Base-by-base conservation (phyloP, 2,329 filamentous ascomycete genomes). In the Purpureocillium lavendulum region DNA sequence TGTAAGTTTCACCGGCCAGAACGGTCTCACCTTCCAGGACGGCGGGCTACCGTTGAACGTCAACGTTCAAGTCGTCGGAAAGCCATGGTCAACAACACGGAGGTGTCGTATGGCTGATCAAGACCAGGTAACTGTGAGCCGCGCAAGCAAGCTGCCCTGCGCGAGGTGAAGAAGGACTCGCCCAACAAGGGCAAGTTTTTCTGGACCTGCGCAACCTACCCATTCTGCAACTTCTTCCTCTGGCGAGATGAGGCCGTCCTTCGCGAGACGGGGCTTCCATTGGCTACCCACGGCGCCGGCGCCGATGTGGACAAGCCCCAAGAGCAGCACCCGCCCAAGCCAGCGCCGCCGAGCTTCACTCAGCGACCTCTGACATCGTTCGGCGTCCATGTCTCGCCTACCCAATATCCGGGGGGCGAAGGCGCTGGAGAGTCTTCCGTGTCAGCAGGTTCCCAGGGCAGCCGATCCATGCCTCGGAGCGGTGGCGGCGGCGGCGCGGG, bases 141-240 rank as follows among this genome's bases (percentile, higher is more conserved):
- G 17, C 66, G 61, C 12, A 50, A 52, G 18, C 53, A 49, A 18
- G 65, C 66, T 7, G 46, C 49, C 9, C 52, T 57, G 29, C 52
- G 56, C n/a, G 54, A 58, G 37, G 61, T 64, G 24, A 61, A 56
- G 37, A 69, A 65, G 41, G 47, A 60, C 4, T 52, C 53, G 2
- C 46, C 44, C 17, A 70, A 69, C 49, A 55, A 60, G 33, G 67
- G 66, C 17, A 60, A 54, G 36, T 57, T 53, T 36, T 72, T 69
- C 49, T 70, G 61, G 53, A 59, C 54, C 9, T 72, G 69, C 48
- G 48, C 49, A 7, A 41, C 48, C n/a, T 49, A 51, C 7, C 52
- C 54, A 7, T 54, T 56, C 35, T 73, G 69, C 50, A 39, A 49
- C 7, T 69, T 72, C 48, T 73, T 69, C 42, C 47, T 70, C 16